Percentiles rank a stretch among this genome's conserved stretches.
Conservation (phyloP, 345 rosid genomes). For the Mangifera indica region DNA sequence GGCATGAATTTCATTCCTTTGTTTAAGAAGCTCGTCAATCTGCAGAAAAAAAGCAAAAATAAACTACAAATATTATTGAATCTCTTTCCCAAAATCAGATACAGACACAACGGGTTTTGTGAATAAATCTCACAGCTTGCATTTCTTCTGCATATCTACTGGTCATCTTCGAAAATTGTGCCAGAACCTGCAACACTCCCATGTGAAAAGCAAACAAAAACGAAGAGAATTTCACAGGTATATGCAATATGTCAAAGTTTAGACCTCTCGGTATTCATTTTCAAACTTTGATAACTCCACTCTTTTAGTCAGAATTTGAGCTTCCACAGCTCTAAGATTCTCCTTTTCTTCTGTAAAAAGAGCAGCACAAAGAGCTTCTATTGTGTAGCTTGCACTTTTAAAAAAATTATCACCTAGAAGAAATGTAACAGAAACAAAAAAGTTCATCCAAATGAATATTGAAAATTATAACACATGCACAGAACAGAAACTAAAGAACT, state of each 20-base stretch:
- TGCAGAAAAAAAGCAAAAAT: slow-evolving; percentile 29
- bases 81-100: slow-evolving; percentile 1
- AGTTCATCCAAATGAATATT: slow-evolving; percentile 17
- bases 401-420: slow-evolving; percentile 91
- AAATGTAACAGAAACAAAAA: slow-evolving; percentile 19
- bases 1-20: slow-evolving; percentile 78
- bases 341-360: slow-evolving; percentile 73
- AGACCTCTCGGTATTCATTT: slow-evolving; percentile 89
- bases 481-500: slow-evolving; percentile 31
- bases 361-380: slow-evolving; percentile 85
- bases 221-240: slow-evolving; percentile 1
- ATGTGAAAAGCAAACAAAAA: slow-evolving; percentile 12
- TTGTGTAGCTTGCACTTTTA: slow-evolving; percentile 78
- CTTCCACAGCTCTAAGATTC: slow-evolving; percentile 81
- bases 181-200: slow-evolving; percentile 55
- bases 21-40: slow-evolving; percentile 89
- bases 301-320: slow-evolving; percentile 78
- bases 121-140: slow-evolving; percentile 65
- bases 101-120: slow-evolving; percentile 3
- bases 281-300: slow-evolving; percentile 88
- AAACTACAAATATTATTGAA: slow-evolving; percentile 9
- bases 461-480: slow-evolving; percentile 13
- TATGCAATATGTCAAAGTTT: slow-evolving; percentile 10
- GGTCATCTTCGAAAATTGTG: slow-evolving; percentile 91
- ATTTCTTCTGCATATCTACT: slow-evolving; percentile 87